Evolutionary conservation across 2,329 filamentous ascomycete genomes (phyloP).

Genomic region (Trichocomaceae sp.): DNA sequence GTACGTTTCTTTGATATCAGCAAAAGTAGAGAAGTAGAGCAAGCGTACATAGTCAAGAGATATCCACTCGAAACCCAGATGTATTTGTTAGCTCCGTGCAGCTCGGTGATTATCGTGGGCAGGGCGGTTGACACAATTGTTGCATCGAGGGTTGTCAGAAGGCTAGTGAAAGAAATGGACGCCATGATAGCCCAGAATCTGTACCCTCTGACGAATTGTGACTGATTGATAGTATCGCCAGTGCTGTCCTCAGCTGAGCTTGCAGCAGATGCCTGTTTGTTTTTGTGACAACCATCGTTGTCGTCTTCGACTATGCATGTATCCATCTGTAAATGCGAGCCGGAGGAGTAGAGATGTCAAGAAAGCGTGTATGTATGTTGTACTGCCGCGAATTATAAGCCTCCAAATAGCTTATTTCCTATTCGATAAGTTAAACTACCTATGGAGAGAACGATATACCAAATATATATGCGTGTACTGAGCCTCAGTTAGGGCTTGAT

Average conservation of each 20-base stretch:
- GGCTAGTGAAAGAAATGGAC: conserved; percentile 20
- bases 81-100: conserved; percentile 28
- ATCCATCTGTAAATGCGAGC: not conserved
- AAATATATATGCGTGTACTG: not conserved
- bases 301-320: not conserved
- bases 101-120: conserved; percentile 32
- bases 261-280: not conserved
- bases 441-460: not conserved
- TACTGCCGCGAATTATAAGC: not conserved
- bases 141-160: conserved; percentile 33
- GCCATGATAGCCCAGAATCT: conserved; percentile 27
- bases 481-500: conserved; percentile 2
- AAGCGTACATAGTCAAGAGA: conserved; percentile 24
- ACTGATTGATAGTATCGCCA: not conserved
- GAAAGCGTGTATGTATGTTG: not conserved
- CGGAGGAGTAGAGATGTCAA: not conserved
- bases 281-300: not conserved
- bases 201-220: not conserved
- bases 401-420: not conserved
- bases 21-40: not conserved
- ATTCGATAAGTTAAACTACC: not conserved
- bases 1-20: not conserved
- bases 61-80: conserved; percentile 33
- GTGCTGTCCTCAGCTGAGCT: not conserved
- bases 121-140: conserved; percentile 38